Conservation (phyloP, 2,329 filamentous ascomycete genomes). For the Penicillium sp. region DNA sequence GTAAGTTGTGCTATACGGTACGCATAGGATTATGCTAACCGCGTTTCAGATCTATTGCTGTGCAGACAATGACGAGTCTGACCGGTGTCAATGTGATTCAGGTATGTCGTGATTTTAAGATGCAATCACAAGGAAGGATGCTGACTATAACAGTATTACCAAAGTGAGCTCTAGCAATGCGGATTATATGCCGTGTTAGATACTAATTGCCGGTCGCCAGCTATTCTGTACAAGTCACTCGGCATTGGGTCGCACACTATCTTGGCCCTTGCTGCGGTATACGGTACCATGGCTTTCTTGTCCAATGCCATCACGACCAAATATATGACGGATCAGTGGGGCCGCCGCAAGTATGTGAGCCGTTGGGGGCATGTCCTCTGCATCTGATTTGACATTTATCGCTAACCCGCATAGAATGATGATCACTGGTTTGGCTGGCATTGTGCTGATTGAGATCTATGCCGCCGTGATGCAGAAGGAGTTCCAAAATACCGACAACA, state of each 20-base stretch:
- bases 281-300: slow-evolving; percentile 54
- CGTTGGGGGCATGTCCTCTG: neutral
- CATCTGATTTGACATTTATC: neutral
- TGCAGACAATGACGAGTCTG: slow-evolving; percentile 58
- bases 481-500: slow-evolving; percentile 57
- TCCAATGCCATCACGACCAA: slow-evolving; percentile 54
- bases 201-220: slow-evolving; percentile 27
- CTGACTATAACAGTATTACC: slow-evolving; percentile 28
- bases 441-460: slow-evolving; percentile 60
- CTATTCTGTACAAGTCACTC: slow-evolving; percentile 56
- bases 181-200: neutral
- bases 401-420: slow-evolving; percentile 49
- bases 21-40: slow-evolving; percentile 4
- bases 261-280: slow-evolving; percentile 55
- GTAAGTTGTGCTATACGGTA: slow-evolving; percentile 26
- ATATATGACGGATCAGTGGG: slow-evolving; percentile 59
- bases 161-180: slow-evolving; percentile 24
- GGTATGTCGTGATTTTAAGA: slow-evolving; percentile 21
- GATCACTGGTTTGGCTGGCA: slow-evolving; percentile 51
- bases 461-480: slow-evolving; percentile 58
- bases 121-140: neutral
- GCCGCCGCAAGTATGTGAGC: slow-evolving; percentile 51
- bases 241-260: slow-evolving; percentile 53
- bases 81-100: slow-evolving; percentile 61
- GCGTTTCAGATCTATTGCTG: slow-evolving; percentile 48